Evolutionary conservation across 768 basidiomycete genomes (phyloP), one percentile per base, ranked within the genome.

Genomic region (Russula sp.): DNA sequence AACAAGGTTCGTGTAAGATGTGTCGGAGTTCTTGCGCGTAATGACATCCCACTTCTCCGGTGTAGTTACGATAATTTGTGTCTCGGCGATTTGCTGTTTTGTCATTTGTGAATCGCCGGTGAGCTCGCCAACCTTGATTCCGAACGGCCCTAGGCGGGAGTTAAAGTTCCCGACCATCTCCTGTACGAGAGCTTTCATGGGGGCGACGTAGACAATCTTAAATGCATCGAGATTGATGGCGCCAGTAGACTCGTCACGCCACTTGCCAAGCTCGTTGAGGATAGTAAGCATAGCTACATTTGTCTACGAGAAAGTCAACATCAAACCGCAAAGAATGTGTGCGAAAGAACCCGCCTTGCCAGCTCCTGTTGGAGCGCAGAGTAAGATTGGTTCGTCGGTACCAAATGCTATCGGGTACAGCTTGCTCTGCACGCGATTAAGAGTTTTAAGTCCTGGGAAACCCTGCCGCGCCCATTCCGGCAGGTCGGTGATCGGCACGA

Each of bases 11-110:
- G 94, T 98, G 75, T 98, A 98, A 67, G 89, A 91, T 22, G 92
- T 94, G 71, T 98, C 97, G 0, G 95, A 96, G 69, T 87, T 91
- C 79, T 99, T 99, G 70, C 97, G 89, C 6, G 96, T 98, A 73
- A 99, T 96, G 72, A 99, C 97, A 70, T 99, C 96, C 93, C 94
- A 99, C 75, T 99, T 98, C 78, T 99, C 97, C 0, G 96, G 97
- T 0, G 97, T 98, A 0, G 95, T 97, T 67, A 98, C 94, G 75
- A 98, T 98, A 72, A 99, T 92, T 73, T 98, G 95, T 0, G 96
- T 97, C 72, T 95, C 94, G 10, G 94, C 78, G 59, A 98, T 98
- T 75, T 98, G 96, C 66, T 92, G 88, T 74, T 98, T 99, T 59
- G 95, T 99, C 84, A 98, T 91, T 80, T 98, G 95, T 30, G 92